A percentile compares a stretch with the other conserved stretches of the same genome.
Evolutionary conservation across 1,284 basidiomycete genomes (phyloP).

Genomic region (Xerocomus nothofagi): DNA sequence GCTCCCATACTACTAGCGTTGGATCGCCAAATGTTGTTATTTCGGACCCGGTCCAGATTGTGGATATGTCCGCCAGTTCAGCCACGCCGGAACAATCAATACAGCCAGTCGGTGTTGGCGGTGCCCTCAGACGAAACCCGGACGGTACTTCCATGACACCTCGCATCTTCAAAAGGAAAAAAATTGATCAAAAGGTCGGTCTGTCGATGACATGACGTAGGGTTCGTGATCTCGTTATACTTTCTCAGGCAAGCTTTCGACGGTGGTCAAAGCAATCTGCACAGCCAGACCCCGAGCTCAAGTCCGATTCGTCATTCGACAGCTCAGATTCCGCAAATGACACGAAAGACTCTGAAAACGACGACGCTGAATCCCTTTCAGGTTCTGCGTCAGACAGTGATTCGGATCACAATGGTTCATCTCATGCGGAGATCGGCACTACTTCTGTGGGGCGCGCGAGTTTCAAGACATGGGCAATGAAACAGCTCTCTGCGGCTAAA

Average conservation of each 20-base stretch:
- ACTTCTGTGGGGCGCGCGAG: conserved; percentile 41
- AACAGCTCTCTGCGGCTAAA: conserved; percentile 66
- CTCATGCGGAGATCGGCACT: conserved; percentile 13
- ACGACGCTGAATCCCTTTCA: conserved; percentile 6
- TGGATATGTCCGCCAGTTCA: conserved; percentile 19
- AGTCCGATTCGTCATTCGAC: conserved; percentile 69
- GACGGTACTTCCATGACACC: conserved; percentile 57
- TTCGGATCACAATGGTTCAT: conserved; percentile 5
- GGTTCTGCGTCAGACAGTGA: conserved; percentile 14
- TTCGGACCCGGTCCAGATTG: conserved; percentile 10
- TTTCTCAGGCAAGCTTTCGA: conserved; percentile 37
- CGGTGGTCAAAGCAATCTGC: conserved; percentile 41
- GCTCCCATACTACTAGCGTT: conserved; percentile 3
- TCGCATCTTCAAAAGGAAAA: conserved; percentile 44
- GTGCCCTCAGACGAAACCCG: conserved; percentile 56
- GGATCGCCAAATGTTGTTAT: neutral
- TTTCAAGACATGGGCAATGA: conserved; percentile 86
- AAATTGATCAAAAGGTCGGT: conserved; percentile 44
- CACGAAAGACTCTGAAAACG: conserved; percentile 38
- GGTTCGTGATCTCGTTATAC: conserved; percentile 7
- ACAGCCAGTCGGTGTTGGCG: conserved; percentile 42
- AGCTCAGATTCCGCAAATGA: conserved; percentile 74
- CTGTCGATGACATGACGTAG: neutral
- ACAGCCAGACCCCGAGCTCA: conserved; percentile 24
- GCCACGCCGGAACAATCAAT: conserved; percentile 11